Evolutionary conservation across 2,329 filamentous ascomycete species (phyloP), one percentile per base, ranked within the genome.

Genomic region (Amesomyces nigricolor): DNA sequence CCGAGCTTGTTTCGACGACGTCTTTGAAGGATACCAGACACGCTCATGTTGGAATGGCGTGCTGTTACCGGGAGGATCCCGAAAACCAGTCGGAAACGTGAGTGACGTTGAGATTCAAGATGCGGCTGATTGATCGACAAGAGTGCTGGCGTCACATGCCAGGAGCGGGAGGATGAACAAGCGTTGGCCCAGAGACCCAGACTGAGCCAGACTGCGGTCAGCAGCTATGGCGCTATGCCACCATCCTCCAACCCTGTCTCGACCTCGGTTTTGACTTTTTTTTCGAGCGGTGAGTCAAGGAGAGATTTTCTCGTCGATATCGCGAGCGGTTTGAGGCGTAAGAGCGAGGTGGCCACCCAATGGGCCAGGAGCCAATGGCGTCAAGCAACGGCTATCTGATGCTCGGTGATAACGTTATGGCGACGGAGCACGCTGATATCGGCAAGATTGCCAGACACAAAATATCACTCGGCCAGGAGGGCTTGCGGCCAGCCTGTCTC

Each of bases 141-240:
- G 11, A 9, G 10, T 13, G 32, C 2, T 35, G 32, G 4, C 26
- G 29, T 47, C 44, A 43, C 44, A 53, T 40, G 50, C 47, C 47
- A 40, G 22, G 22, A 49, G 32, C 32, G 16, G 13, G 10, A 7
- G 22, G 22, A 26, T 26, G 22, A 26, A 26, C 22, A 26, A 26
- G 22, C 22, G 22, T 26, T 26, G 22, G 22, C 22, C 22, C 22
- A 26, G 22, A 26, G 22, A 26, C 22, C 22, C 22, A 26, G 22
- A 26, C 22, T 26, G 22, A 26, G 22, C 22, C 22, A 26, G 22
- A 26, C 22, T 26, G 22, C 22, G 22, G 22, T 26, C 22, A 26
- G 22, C 22, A 26, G 22, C 6, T 26, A 57, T 53, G 51, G 55
- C 51, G 55, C 55, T 53, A 54, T 57, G 44, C 29, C 11, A 17